Evolutionary conservation across 768 basidiomycete genomes (phyloP).

Genomic region (Lepiota venenata): DNA sequence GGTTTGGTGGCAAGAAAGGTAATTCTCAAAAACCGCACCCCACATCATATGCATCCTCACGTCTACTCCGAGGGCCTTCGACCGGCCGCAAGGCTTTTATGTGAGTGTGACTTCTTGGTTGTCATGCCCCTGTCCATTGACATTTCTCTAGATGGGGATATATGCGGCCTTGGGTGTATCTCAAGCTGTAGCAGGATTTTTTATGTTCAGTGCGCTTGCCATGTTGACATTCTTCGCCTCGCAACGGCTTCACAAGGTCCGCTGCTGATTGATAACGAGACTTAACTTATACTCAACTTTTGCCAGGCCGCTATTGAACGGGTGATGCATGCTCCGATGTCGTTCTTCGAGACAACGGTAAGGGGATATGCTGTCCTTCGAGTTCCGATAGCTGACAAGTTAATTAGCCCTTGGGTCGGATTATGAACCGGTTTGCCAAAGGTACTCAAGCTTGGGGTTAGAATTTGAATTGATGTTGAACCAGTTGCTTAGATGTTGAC

Average conservation of each 20-base stretch:
- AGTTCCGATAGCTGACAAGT: conserved; percentile 10
- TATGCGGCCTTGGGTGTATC: conserved; percentile 72
- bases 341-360: conserved; percentile 86
- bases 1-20: conserved; percentile 81
- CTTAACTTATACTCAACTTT: conserved; percentile 1
- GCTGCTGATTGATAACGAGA: conserved; percentile 11
- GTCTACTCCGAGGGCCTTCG: conserved; percentile 43
- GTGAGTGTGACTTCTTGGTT: conserved; percentile 37
- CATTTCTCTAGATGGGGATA: conserved; percentile 62
- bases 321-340: conserved; percentile 84
- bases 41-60: conserved; percentile 10
- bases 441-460: conserved; percentile 28
- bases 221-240: conserved; percentile 79
- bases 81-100: conserved; percentile 63
- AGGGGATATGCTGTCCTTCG: conserved; percentile 14
- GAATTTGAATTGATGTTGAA: conserved; percentile 4
- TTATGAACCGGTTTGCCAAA: conserved; percentile 90
- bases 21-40: conserved; percentile 17
- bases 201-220: conserved; percentile 64
- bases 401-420: conserved; percentile 70
- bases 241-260: conserved; percentile 55
- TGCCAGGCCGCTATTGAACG: conserved; percentile 55
- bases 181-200: conserved; percentile 66
- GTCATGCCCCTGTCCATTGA: background rate
- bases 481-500: conserved; percentile 53